Evolutionary conservation across 2,329 filamentous ascomycete genomes (phyloP), one percentile per base, ranked within the genome.

Genomic region (Lojkania enalia): DNA sequence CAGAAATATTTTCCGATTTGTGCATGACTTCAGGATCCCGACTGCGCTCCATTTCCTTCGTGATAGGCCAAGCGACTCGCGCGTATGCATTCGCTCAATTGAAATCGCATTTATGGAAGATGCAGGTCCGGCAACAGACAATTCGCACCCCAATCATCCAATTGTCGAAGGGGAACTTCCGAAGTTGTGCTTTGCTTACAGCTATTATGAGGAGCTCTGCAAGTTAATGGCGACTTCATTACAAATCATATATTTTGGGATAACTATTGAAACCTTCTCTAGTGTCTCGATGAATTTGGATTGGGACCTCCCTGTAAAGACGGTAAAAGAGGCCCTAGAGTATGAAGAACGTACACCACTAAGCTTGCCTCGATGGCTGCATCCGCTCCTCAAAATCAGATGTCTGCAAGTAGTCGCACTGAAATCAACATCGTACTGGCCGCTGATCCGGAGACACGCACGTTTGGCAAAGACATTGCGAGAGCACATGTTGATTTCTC

Each of bases 1-100:
- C 11, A 56, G 50, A 25, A 61, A 60, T 18, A 40, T 41, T 4
- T 64, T 64, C 37, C 51, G 49, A 19, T 62, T 64, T 41, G 54
- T 39, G 2, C 33, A 35, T 15, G 46, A 51, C 20, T 60, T 57
- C 18, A 38, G 51, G 7, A 46, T 64, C 13, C 52, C 61, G 19
- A 61, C 58, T 19, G 57, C 55, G 2, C 51, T 60, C 7, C 49
- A 46, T 0, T 64, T 63, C 21, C 44, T 64, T 5, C 48, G 52
- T 31, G 60, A 63, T 20, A 48, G 55, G 23, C 42, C 59, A 13
- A 20, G n/a, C 2, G 33, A 39, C 12, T 57, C 51, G 9, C 49
- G 56, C 6, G 39, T 37, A 20, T 35, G 41, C 9, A 52, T 63
- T 9, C 44, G 20, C 1, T 54, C 56, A 5, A 32, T 62, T 12